A percentile compares a stretch with the other conserved stretches of the same genome.
Conservation (phyloP, 495 filamentous ascomycete genomes). For the Tuber indicum region DNA sequence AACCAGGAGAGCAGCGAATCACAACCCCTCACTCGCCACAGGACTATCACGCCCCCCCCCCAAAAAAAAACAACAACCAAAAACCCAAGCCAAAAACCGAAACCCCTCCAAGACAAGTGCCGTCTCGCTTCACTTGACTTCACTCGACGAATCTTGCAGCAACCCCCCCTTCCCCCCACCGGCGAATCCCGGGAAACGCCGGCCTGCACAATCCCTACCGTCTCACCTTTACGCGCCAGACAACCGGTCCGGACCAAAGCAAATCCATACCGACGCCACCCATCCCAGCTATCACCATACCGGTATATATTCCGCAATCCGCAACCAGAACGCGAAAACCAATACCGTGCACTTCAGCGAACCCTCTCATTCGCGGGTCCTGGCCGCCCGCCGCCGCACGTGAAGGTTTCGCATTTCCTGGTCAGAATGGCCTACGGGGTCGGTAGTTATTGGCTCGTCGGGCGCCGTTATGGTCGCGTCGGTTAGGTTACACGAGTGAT, state of each 20-base stretch:
- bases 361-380: background rate
- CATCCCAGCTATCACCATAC: background rate
- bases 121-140: background rate
- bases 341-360: too few relatives aligned
- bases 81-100: background rate
- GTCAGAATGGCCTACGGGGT: background rate
- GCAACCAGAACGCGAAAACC: background rate
- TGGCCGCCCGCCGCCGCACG: background rate
- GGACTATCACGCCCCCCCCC: background rate
- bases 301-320: background rate
- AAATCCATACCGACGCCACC: background rate
- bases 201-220: background rate
- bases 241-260: background rate
- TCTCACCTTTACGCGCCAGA: constrained; percentile 1
- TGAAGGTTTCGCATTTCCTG: background rate
- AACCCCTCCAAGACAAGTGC: background rate
- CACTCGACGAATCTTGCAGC: background rate
- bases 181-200: background rate
- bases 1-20: background rate
- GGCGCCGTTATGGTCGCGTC: background rate
- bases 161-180: background rate
- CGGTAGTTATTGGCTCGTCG: background rate
- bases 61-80: background rate
- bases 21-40: background rate
- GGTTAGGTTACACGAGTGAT: background rate